phyloP scores from a whole-genome alignment of 345 rosid genomes.

The Pelargonium nanum region DNA sequence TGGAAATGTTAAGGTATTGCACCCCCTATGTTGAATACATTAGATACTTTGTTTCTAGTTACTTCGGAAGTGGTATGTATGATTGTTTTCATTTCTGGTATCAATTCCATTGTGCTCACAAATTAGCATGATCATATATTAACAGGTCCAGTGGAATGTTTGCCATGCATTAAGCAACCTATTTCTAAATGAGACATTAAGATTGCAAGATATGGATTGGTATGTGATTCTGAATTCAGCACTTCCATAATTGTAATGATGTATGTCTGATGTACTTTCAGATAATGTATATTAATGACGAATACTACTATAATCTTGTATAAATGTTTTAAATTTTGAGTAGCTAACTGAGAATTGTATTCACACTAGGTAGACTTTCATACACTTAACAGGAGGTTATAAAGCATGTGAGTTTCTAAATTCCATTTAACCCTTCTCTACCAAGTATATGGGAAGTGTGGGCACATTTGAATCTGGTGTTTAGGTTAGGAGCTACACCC shows the following conservation, averaged over 20 bases:
- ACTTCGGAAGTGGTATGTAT: not conserved
- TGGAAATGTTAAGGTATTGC: constrained; percentile 85
- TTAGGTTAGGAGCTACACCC: too few relatives aligned
- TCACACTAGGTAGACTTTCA: not conserved
- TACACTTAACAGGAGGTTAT: not conserved
- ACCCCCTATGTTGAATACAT: not conserved
- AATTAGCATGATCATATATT: constrained; percentile 13
- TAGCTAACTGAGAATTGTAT: not conserved
- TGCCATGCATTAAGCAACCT: constrained; percentile 86
- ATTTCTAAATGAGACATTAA: constrained; percentile 63
- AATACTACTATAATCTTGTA: not conserved
- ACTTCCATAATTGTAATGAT: constrained; percentile 8
- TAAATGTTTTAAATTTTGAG: too few relatives aligned
- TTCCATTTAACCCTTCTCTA: not conserved
- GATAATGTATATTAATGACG: not conserved
- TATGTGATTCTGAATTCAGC: constrained; percentile 25
- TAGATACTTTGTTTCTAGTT: not conserved
- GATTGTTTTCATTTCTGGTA: not conserved
- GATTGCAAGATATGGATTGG: constrained; percentile 79
- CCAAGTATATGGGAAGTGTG: not conserved
- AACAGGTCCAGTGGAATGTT: constrained; percentile 97
- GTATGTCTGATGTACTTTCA: not conserved
- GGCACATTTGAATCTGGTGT: too few relatives aligned
- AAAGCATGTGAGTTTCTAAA: not conserved
- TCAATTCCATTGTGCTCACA: constrained; percentile 6